A percentile compares a stretch with the other conserved stretches of the same genome.
Evolutionary conservation across 73 alveolate genomes (phyloP).

Genomic region (Uronychia binucleata): DNA sequence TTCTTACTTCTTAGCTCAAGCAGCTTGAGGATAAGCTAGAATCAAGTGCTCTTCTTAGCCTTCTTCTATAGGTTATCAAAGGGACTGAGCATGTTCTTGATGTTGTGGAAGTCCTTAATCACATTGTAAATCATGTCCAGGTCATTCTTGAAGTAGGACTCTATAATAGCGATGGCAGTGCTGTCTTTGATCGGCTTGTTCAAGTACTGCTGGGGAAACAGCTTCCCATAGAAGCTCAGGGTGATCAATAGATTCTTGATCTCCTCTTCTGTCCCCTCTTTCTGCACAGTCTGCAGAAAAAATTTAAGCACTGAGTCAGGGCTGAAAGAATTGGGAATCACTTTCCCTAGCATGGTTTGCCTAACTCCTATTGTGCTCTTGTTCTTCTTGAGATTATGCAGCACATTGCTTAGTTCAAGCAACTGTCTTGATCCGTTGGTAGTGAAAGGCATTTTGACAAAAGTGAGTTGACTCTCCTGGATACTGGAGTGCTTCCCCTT

Average conservation of each 20-base stretch:
- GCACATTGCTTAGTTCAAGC: neutral
- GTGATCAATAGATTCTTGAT: neutral
- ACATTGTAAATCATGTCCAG: neutral
- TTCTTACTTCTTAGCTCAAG: neutral
- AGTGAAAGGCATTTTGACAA: neutral
- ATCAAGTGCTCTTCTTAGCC: neutral
- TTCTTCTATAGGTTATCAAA: neutral
- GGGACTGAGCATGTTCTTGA: neutral
- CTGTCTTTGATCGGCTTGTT: neutral
- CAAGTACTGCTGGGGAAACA: neutral
- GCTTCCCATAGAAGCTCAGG: neutral
- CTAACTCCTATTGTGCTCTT: neutral
- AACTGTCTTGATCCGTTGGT: neutral
- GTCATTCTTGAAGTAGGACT: neutral
- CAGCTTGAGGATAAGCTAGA: neutral
- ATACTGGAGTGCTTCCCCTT: neutral
- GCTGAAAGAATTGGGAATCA: neutral
- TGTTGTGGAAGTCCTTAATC: neutral
- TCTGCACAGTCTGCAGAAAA: neutral
- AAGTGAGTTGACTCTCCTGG: neutral
- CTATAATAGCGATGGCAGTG: neutral
- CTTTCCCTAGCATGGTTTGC: neutral
- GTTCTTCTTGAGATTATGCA: neutral
- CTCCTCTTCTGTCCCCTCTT: neutral
- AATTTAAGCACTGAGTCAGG: neutral